Conservation (phyloP, 768 basidiomycete genomes). For the Scleroderma citrinum region DNA sequence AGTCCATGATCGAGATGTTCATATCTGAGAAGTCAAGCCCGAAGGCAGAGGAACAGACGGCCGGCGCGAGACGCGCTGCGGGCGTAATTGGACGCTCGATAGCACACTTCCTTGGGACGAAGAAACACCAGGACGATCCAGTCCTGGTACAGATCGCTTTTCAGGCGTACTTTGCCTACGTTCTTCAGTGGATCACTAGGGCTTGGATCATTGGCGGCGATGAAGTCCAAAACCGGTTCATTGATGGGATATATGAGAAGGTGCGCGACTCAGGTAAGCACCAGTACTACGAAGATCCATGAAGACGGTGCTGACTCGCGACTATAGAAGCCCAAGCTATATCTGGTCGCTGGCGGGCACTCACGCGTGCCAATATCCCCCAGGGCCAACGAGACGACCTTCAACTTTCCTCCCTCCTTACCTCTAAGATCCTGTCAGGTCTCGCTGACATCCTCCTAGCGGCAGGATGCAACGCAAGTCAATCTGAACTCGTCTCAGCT, state of each 20-base stretch:
- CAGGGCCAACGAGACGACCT: conserved; percentile 15
- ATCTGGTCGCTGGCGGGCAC: conserved; percentile 39
- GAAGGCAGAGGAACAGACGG: conserved; percentile 18
- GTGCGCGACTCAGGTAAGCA: conserved; percentile 33
- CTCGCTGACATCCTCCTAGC: conserved; percentile 25
- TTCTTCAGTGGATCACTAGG: conserved; percentile 21
- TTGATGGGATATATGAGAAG: conserved; percentile 27
- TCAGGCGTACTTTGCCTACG: conserved; percentile 24
- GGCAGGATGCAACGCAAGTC: conserved; percentile 20
- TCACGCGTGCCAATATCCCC: conserved; percentile 32
- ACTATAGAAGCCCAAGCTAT: conserved; percentile 38
- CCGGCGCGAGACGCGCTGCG: conserved; percentile 18
- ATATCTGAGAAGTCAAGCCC: conserved; percentile 15
- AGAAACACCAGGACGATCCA: conserved; percentile 28
- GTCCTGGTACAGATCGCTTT: conserved; percentile 33
- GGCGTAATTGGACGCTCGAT: conserved; percentile 16
- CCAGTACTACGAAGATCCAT: not conserved
- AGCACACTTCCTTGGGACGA: conserved; percentile 23
- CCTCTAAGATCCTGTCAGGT: conserved; percentile 19
- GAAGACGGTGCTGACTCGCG: not conserved
- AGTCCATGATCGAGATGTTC: conserved; percentile 41
- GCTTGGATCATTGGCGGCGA: conserved; percentile 28
- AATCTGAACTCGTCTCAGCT: conserved; percentile 29
- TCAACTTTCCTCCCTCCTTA: conserved; percentile 19
- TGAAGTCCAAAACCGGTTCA: conserved; percentile 15